Percentiles rank a stretch among this genome's conserved stretches.
Conservation (phyloP, 305 asterid genomes). For the Andrographis paniculata region DNA sequence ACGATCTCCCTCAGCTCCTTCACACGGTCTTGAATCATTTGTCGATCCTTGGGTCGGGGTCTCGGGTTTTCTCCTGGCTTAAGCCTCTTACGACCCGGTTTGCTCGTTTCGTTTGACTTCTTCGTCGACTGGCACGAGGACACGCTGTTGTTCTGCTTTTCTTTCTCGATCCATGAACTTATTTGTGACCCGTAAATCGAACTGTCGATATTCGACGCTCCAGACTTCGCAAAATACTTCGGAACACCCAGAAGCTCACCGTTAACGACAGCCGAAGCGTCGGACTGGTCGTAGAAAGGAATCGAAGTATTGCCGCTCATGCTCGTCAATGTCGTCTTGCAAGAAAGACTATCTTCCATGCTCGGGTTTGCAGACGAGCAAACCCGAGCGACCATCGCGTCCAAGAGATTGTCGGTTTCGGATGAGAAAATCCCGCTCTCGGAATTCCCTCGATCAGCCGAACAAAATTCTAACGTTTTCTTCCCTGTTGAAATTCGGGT, state of each 20-base stretch:
- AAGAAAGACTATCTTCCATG: conserved; percentile 48
- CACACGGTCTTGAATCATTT: conserved; percentile 97
- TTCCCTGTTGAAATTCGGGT: conserved; percentile 22
- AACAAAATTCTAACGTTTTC: conserved; percentile 28
- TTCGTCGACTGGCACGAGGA: conserved; percentile 67
- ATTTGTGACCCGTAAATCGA: conserved; percentile 52
- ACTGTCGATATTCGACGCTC: conserved; percentile 36
- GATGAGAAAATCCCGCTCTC: conserved; percentile 42
- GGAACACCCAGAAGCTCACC: conserved; percentile 56
- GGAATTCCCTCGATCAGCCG: conserved; percentile 33
- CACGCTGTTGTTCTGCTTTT: conserved; percentile 46
- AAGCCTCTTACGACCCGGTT: conserved; percentile 71
- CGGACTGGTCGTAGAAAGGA: conserved; percentile 38
- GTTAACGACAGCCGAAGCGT: conserved; percentile 27
- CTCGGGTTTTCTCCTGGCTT: conserved; percentile 90
- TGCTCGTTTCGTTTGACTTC: conserved; percentile 51
- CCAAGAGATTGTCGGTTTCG: conserved; percentile 55
- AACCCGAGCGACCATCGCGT: conserved; percentile 53
- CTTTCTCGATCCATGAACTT: conserved; percentile 52
- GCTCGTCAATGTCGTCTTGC: conserved; percentile 50
- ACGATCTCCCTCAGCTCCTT: conserved; percentile 90
- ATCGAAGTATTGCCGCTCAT: conserved; percentile 32
- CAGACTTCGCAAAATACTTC: conserved; percentile 37
- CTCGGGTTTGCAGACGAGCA: conserved; percentile 25
- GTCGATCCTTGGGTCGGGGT: conserved; percentile 96